Conservation (phyloP, 306 rosid species). For the Rosa multiflora region DNA sequence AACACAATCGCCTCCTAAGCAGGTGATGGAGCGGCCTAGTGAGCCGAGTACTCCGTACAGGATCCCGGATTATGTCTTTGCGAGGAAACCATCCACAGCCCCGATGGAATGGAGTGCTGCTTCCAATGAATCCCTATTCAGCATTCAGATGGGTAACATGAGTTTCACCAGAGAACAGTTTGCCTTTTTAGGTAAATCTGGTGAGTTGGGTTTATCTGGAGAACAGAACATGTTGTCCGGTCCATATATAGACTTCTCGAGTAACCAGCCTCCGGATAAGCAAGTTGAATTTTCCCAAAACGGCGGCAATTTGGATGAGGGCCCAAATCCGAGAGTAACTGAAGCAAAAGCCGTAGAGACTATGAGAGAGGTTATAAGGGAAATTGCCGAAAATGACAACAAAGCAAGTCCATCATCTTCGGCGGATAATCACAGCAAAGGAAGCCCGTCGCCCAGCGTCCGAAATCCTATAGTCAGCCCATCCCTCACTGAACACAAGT, state of each 20-base stretch:
- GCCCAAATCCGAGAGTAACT: conserved; percentile 6
- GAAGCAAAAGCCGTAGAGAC: conserved; percentile 72
- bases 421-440: neutral
- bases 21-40: conserved; percentile 63
- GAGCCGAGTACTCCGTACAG: conserved; percentile 39
- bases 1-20: conserved; percentile 57
- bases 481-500: neutral
- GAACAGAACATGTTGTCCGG: conserved; percentile 22
- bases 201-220: conserved; percentile 44
- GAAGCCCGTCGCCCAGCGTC: neutral
- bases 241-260: conserved; percentile 32
- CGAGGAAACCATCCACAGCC: conserved; percentile 46
- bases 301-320: conserved; percentile 22
- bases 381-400: conserved; percentile 31
- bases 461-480: neutral
- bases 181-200: conserved; percentile 42
- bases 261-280: conserved; percentile 22
- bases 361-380: conserved; percentile 77
- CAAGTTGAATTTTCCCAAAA: conserved; percentile 37
- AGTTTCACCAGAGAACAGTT: conserved; percentile 70
- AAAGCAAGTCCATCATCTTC: conserved; percentile 7
- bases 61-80: conserved; percentile 76
- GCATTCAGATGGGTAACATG: conserved; percentile 83
- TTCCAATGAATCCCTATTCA: conserved; percentile 82
- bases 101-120: conserved; percentile 77